Evolutionary conservation across 768 basidiomycete genomes (phyloP), one percentile per base, ranked within the genome.

Genomic region (Podaxis sp.): DNA sequence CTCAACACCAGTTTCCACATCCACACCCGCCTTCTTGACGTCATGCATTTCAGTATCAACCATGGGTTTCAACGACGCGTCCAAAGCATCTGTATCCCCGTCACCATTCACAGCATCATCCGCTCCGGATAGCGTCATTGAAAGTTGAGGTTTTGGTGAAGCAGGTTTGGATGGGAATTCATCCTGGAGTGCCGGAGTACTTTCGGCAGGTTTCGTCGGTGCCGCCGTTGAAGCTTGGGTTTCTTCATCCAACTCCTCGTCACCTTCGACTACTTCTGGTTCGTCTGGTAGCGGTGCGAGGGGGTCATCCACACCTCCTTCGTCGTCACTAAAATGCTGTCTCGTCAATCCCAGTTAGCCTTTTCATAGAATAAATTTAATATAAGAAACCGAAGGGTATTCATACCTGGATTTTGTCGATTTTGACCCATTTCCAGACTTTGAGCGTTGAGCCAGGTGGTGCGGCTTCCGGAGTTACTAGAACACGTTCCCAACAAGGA

Each of bases 251-350:
- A 87, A 81, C 60, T 93, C 91, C 52, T 92, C 90, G 56, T 89
- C 87, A 51, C 84, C 84, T 52, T 93, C 92, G 0, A 84, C 86
- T 7, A 84, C 84, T 71, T 93, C 92, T 26, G 87, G 84, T 67
- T 93, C 92, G 61, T 85, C 83, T 4, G 90, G 92, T 48, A 94
- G 78, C 17, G 92, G 92, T 1, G 86, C 92, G 26, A 94, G 80
- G 13, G 92, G 91, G 68, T 91, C 90, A 67, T 94, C 90, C 0
- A 78, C 84, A 65, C 87, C 89, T 56, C 84, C 89, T 69, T 94
- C 93, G 63, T 93, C 90, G 69, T 94, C 92, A 69, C 89, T 92
- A 68, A 94, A 95, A 82, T 93, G 90, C 92, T 95, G 38, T 56
- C 17, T n/a, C 44, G 19, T 19, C 44, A n/a, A 46, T 46, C 8